Evolutionary conservation across 1,284 basidiomycete species (phyloP), one percentile per base, ranked within the genome.

Genomic region (Irpex lacteus): DNA sequence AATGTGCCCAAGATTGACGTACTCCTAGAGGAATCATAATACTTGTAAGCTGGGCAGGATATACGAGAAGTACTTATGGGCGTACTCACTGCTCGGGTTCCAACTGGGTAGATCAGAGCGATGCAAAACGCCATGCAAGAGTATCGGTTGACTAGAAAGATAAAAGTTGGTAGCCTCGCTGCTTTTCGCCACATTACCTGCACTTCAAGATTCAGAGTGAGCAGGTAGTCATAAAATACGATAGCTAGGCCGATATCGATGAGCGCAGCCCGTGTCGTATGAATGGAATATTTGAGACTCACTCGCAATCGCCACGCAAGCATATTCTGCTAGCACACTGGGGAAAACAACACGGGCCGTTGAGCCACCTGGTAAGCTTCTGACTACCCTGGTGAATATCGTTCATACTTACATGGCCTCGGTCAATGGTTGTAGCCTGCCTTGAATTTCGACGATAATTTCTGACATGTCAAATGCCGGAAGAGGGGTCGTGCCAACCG

Each of bases 121-220:
- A 44, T 44, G 15, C 40, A 11, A 15, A 44, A 44, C 40, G 40
- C 40, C 15, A 44, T 44, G 40, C 40, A 44, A 2, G 40, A 44
- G 62, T 63, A 63, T 47, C 62, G 62, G 21, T 63, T 58, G 19
- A 15, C 49, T 11, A 63, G 15, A 38, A 59, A 63, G 15, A 63
- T 26, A 6, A 54, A 11, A 11, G 57, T 26, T 8, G 55, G 21
- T 4, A 63, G 36, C 44, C 19, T 37, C 9, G 36, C 9, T 21
- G 47, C 50, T 15, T 54, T 34, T 40, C 26, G 58, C 61, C 61
- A 62, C 7, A 62, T 62, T 26, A 38, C 15, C 26, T 63, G 40
- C 4, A 63, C 47, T 44, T 63, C 62, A 11, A 32, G 18, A 21
- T 34, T n/a, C 19, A 63, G 32, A 19, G 62, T 63, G 19, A 63